phyloP scores from a whole-genome alignment of 441 rosid genomes.

The Gossypium davidsonii region DNA sequence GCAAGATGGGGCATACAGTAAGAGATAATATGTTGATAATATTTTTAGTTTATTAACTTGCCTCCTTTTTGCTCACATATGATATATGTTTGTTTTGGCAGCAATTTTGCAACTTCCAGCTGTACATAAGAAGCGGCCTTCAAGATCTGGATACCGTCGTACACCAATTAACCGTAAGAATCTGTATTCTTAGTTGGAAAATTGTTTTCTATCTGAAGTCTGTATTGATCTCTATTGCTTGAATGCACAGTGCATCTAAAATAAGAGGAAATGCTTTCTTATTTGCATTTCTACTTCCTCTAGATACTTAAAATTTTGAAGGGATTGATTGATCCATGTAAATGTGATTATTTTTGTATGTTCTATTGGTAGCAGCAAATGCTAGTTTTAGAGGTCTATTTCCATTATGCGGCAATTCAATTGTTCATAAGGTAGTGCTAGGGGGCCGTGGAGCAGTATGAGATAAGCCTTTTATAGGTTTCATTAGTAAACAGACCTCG shows the following conservation, averaged over 20 bases:
- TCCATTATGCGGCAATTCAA: neutral
- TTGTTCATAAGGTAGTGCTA: neutral
- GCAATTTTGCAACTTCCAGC: constrained; percentile 95
- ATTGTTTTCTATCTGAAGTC: constrained; percentile 8
- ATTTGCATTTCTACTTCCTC: constrained; percentile 4
- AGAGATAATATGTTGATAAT: constrained; percentile 41
- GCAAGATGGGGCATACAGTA: constrained; percentile 97
- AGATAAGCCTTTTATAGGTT: constrained; percentile 2
- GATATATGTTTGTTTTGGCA: constrained; percentile 25
- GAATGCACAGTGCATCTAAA: constrained; percentile 2
- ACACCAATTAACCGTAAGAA: constrained; percentile 77
- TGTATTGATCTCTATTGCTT: constrained; percentile 5
- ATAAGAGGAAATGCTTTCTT: constrained; percentile 3
- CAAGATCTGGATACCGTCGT: constrained; percentile 86
- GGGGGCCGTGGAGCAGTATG: neutral
- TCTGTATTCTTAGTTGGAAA: constrained; percentile 10
- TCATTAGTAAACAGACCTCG: neutral
- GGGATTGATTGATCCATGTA: neutral
- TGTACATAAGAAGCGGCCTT: constrained; percentile 66
- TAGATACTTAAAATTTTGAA: neutral
- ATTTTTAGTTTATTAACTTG: constrained; percentile 12
- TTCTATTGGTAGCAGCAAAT: neutral
- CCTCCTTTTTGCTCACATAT: constrained; percentile 19
- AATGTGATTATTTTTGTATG: neutral
- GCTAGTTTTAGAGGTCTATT: neutral